phyloP scores from a whole-genome alignment of 352 stramenopile species.

The Thraustotheca clavata region DNA sequence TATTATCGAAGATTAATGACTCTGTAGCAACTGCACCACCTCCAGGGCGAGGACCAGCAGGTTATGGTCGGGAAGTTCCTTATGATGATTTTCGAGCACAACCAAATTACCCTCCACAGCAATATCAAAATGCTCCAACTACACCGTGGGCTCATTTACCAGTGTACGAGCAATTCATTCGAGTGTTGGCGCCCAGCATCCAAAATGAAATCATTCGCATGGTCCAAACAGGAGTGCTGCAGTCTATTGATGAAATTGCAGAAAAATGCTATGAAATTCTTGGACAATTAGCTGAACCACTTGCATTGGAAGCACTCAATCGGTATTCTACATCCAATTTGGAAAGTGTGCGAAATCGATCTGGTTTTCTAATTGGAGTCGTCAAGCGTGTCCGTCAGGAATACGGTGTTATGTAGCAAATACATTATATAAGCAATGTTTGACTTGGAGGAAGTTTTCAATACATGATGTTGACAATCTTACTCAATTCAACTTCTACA shows the following conservation, averaged over 20 bases:
- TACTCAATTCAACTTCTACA: background rate
- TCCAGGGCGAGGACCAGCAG: background rate
- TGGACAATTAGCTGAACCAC: conserved; percentile 53
- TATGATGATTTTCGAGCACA: background rate
- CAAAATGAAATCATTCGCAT: conserved; percentile 61
- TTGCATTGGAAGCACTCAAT: conserved; percentile 67
- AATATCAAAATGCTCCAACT: background rate
- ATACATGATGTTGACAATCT: background rate
- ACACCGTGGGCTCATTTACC: conserved; percentile 10
- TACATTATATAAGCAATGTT: background rate
- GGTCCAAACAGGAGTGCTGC: conserved; percentile 40
- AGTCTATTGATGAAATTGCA: conserved; percentile 60
- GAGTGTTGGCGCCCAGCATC: conserved; percentile 43
- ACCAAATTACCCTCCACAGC: background rate
- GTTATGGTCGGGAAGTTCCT: background rate
- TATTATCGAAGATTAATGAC: background rate
- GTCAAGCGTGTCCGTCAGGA: conserved; percentile 72
- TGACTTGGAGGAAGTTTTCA: background rate
- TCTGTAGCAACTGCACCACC: background rate
- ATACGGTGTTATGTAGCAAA: conserved; percentile 41
- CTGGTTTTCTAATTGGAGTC: conserved; percentile 71
- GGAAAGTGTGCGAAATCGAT: conserved; percentile 62
- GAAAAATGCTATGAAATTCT: conserved; percentile 79
- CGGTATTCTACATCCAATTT: conserved; percentile 68
- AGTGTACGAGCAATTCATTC: conserved; percentile 23